A percentile compares a stretch with the other conserved stretches of the same genome.
phyloP scores from a whole-genome alignment of 2,329 filamentous ascomycete species.

The Pseudophaeomoniella oleicola region DNA sequence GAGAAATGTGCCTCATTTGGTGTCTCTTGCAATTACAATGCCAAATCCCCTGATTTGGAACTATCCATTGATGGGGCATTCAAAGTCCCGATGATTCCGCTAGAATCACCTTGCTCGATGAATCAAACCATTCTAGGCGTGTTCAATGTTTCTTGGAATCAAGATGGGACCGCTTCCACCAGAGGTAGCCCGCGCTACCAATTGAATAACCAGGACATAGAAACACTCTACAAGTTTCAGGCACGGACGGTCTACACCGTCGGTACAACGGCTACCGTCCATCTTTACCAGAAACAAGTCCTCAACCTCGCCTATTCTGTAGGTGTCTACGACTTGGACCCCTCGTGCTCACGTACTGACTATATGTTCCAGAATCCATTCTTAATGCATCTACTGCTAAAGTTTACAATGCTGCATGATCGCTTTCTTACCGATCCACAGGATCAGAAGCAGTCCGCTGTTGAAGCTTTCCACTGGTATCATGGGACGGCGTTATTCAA shows the following conservation, averaged over 20 bases:
- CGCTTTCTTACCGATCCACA: conserved; percentile 21
- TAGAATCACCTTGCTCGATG: no score
- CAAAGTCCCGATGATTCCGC: neutral
- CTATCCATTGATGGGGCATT: conserved; percentile 1
- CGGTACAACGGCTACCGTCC: conserved; percentile 3
- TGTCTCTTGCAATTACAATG: conserved; percentile 28
- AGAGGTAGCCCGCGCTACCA: neutral
- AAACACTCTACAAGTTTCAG: conserved; percentile 5
- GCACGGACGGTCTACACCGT: conserved; percentile 8
- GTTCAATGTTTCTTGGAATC: neutral
- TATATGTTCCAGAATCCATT: conserved; percentile 29
- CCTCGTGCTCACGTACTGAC: no score
- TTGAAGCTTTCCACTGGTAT: conserved; percentile 31
- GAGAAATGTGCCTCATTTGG: conserved; percentile 28
- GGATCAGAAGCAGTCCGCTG: conserved; percentile 10
- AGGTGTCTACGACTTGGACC: no score
- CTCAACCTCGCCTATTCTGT: conserved; percentile 25
- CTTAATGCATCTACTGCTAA: conserved; percentile 39
- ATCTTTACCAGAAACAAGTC: conserved; percentile 6
- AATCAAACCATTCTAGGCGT: neutral
- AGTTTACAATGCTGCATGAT: conserved; percentile 40
- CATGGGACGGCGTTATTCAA: conserved; percentile 27
- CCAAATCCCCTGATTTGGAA: conserved; percentile 1
- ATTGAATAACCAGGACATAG: neutral
- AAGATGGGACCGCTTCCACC: neutral